phyloP scores from a whole-genome alignment of 1,139 yeast species.

The Geotrichum australiense region DNA sequence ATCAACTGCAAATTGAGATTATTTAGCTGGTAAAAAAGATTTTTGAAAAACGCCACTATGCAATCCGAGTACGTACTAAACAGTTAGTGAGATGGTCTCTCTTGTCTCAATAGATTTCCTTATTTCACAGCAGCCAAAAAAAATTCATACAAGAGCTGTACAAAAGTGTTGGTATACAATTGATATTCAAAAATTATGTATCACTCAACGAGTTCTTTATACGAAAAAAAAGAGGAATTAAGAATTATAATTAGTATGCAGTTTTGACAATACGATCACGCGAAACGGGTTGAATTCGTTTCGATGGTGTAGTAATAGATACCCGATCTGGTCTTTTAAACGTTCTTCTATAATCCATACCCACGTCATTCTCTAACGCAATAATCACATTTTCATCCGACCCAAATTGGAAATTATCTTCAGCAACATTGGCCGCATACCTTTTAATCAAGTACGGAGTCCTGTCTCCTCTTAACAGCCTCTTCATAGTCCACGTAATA shows the following conservation, averaged over 20 bases:
- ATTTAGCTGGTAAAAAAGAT: too few species aligned
- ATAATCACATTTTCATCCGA: conserved; percentile 63
- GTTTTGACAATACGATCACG: conserved; percentile 32
- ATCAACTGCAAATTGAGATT: too few species aligned
- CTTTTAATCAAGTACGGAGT: conserved; percentile 58
- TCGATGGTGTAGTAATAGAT: conserved; percentile 35
- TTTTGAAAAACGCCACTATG: too few species aligned
- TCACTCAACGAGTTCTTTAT: too few species aligned
- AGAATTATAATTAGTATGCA: conserved; percentile 29
- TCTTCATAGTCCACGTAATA: conserved; percentile 69
- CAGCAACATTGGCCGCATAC: conserved; percentile 57
- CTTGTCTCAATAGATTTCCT: too few species aligned
- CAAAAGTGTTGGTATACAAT: too few species aligned
- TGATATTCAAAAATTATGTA: too few species aligned
- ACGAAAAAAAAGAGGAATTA: too few species aligned
- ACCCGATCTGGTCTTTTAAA: conserved; percentile 53
- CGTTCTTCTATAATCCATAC: conserved; percentile 51
- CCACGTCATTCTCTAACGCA: conserved; percentile 65
- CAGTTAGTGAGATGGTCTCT: too few species aligned
- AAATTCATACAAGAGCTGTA: too few species aligned
- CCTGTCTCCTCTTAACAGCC: conserved; percentile 47
- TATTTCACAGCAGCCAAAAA: too few species aligned
- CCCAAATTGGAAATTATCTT: conserved; percentile 73
- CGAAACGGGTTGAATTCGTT: conserved; percentile 26
- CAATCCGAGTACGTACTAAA: too few species aligned